Percentiles rank a stretch among this genome's conserved stretches.
These are phyloP conservation scores for Sporothrix protearum DNA, from an alignment of 2,329 filamentous ascomycete species.

Conservation along the genomic window DNA sequence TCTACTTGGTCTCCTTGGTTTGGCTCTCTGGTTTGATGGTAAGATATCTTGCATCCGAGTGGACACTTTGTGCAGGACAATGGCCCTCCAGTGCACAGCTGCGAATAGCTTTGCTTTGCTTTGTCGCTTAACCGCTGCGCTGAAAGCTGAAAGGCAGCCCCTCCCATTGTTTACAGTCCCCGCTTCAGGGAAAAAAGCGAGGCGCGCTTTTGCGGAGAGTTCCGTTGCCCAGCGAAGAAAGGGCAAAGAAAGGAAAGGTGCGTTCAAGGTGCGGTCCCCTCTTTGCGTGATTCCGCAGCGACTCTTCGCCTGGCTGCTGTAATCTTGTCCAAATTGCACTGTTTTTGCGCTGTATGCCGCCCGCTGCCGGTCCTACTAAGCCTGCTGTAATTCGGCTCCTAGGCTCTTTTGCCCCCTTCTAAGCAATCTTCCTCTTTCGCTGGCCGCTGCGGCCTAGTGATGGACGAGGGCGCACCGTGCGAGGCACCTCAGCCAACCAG, in stretches of 20 bases:
- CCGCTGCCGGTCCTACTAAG: not conserved
- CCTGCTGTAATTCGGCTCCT: not conserved
- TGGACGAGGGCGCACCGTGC: constrained; percentile 15
- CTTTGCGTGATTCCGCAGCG: not conserved
- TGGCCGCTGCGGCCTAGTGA: constrained; percentile 4
- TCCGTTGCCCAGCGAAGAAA: constrained; percentile 11
- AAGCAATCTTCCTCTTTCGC: not conserved
- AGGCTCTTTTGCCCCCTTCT: not conserved
- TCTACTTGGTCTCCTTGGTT: no score
- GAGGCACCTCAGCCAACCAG: constrained; percentile 2
- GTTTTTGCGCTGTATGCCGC: not conserved
- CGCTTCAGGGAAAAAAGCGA: constrained; percentile 2
- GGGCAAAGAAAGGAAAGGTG: not conserved
- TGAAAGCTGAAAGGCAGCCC: not conserved
- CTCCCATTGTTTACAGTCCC: constrained; percentile 15
- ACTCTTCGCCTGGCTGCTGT: not conserved
- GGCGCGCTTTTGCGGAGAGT: constrained; percentile 1
- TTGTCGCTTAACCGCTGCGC: not conserved
- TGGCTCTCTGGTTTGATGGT: not conserved
- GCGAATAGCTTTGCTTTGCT: not conserved
- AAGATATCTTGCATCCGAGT: not conserved
- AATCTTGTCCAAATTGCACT: not conserved
- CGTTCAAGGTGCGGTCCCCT: no score
- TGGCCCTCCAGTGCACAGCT: constrained; percentile 8
- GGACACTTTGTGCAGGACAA: not conserved